These are phyloP conservation scores for Aegilops longissima DNA, from an alignment of 176 grass and related monocot genomes.

Conservation along the genomic window DNA sequence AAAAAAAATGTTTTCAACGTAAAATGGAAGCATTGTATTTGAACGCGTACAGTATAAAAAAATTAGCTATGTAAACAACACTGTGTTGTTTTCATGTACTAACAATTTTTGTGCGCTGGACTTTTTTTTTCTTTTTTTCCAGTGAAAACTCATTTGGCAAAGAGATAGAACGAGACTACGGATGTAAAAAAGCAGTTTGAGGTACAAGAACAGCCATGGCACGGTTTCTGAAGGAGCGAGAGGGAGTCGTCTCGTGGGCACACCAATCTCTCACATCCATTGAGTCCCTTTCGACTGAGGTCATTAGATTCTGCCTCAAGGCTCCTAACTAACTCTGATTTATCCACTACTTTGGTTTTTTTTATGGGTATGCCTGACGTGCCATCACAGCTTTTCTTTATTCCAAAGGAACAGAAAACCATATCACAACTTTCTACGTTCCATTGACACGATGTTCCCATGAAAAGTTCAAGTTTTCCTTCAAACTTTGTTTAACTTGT, in stretches of 20 bases:
- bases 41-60: too few species aligned
- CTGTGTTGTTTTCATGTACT: too few species aligned
- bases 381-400: constrained; percentile 15
- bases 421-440: background rate
- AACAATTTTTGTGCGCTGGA: background rate
- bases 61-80: background rate
- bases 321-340: constrained; percentile 44
- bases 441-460: background rate
- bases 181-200: background rate
- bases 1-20: too few species aligned
- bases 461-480: background rate
- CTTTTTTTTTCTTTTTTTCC: too few species aligned
- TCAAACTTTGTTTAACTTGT: background rate
- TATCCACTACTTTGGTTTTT: constrained; percentile 40
- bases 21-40: background rate
- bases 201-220: background rate
- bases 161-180: background rate
- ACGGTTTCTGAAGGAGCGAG: background rate
- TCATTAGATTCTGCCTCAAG: constrained; percentile 52
- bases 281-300: constrained; percentile 17
- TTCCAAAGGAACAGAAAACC: constrained; percentile 5
- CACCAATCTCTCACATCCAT: too few species aligned
- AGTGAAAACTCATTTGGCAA: background rate
- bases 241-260: background rate
- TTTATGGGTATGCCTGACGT: constrained; percentile 19